A percentile compares a stretch with the other conserved stretches of the same genome.
Conservation (phyloP, 805 yeast species). For the Candida sphagnicola region DNA sequence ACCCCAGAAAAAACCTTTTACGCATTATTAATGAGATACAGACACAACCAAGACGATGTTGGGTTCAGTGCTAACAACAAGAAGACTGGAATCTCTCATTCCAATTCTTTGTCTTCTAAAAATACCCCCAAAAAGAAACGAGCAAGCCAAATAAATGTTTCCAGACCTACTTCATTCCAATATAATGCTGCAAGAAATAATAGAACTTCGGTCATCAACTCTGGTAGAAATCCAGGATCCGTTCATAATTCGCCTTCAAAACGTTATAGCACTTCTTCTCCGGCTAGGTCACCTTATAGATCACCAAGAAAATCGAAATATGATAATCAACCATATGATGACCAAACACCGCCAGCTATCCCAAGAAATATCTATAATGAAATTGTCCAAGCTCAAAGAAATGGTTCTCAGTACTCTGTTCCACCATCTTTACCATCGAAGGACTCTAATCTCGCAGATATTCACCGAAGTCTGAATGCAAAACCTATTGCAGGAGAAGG, state of each 20-base stretch:
- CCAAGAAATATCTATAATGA: constrained; percentile 44
- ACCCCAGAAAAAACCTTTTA: constrained; percentile 45
- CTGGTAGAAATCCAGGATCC: constrained; percentile 21
- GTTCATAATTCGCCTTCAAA: constrained; percentile 27
- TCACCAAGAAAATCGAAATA: constrained; percentile 14
- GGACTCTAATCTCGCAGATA: constrained; percentile 15
- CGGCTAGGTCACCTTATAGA: constrained; percentile 27
- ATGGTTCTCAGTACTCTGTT: constrained; percentile 15
- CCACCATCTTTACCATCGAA: constrained; percentile 37
- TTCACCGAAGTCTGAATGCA: neutral
- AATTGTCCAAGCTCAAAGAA: constrained; percentile 32
- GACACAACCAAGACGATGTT: constrained; percentile 35
- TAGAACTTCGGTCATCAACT: constrained; percentile 5
- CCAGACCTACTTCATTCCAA: constrained; percentile 42
- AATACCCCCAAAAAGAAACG: constrained; percentile 24
- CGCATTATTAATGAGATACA: constrained; percentile 41
- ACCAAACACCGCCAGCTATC: constrained; percentile 19
- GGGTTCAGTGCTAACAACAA: constrained; percentile 11
- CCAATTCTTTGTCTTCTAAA: constrained; percentile 4
- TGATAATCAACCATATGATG: constrained; percentile 7
- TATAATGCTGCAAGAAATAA: constrained; percentile 19
- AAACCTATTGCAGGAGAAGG: too few relatives aligned
- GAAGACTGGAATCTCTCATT: constrained; percentile 4
- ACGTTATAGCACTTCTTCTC: constrained; percentile 27
- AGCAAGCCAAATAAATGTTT: constrained; percentile 30